phyloP scores from a whole-genome alignment of 2,329 filamentous ascomycete genomes.

The Pseudofabraea citricarpa region DNA sequence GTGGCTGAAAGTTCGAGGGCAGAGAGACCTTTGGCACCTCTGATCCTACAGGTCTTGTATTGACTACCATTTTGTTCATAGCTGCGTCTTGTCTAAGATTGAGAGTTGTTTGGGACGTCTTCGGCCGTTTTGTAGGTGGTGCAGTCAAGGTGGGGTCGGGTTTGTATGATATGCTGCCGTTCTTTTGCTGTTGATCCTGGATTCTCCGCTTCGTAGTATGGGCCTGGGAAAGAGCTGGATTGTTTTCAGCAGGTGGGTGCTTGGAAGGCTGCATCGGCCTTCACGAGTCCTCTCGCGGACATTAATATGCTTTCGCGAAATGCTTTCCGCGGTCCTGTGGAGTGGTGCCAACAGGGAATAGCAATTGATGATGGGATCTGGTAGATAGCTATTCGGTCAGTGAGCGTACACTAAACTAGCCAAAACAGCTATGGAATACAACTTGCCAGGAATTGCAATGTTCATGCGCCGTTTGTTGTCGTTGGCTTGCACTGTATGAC shows the following conservation, averaged over 20 bases:
- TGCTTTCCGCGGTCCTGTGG: background rate
- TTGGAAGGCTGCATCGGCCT: conserved; percentile 26
- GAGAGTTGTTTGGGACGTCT: conserved; percentile 59
- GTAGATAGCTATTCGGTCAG: too few species aligned
- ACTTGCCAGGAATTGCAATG: too few species aligned
- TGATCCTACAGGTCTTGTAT: conserved; percentile 12
- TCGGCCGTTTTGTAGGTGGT: conserved; percentile 65
- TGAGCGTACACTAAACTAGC: too few species aligned
- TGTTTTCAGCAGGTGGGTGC: conserved; percentile 17
- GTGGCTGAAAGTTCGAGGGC: conserved; percentile 56
- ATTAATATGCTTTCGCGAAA: conserved; percentile 14
- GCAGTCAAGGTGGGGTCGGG: conserved; percentile 32
- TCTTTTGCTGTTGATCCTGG: conserved; percentile 10
- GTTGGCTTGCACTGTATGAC: too few species aligned
- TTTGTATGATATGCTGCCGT: background rate
- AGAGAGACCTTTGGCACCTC: conserved; percentile 17
- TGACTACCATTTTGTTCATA: conserved; percentile 19
- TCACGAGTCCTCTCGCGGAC: conserved; percentile 15
- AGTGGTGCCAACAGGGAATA: too few species aligned
- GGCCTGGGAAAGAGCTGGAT: conserved; percentile 9
- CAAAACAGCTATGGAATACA: too few species aligned
- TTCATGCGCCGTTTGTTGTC: too few species aligned
- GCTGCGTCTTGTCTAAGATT: conserved; percentile 11
- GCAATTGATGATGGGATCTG: too few species aligned
- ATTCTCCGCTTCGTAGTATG: conserved; percentile 20